phyloP scores from a whole-genome alignment of 768 basidiomycete species.

The Boletus huronensis region DNA sequence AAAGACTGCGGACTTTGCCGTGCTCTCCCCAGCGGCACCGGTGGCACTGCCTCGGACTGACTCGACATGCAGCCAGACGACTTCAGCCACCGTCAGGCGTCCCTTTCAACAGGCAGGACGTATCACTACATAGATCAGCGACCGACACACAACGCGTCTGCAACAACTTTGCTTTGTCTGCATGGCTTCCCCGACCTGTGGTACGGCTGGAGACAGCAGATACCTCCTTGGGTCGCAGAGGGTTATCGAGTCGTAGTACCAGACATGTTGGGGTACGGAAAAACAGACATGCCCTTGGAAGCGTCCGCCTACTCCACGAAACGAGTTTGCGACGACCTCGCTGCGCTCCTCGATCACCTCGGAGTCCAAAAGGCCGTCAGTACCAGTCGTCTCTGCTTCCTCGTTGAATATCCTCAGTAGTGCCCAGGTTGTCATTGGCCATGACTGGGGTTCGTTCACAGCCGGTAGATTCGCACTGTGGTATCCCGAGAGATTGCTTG shows the following conservation, averaged over 20 bases:
- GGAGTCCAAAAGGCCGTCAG: constrained; percentile 52
- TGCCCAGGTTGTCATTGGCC: constrained; percentile 61
- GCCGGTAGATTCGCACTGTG: constrained; percentile 69
- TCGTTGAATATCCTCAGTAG: neutral
- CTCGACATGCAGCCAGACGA: constrained; percentile 3
- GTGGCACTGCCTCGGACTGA: constrained; percentile 17
- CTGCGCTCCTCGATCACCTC: constrained; percentile 59
- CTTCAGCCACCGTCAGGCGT: constrained; percentile 43
- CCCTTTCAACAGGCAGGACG: constrained; percentile 54
- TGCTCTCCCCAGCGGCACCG: constrained; percentile 26
- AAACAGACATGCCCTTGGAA: constrained; percentile 57
- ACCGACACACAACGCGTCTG: constrained; percentile 40
- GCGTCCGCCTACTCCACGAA: constrained; percentile 56
- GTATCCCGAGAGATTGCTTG: constrained; percentile 60
- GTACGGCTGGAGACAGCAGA: constrained; percentile 77
- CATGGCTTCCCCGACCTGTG: constrained; percentile 78
- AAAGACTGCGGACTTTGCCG: constrained; percentile 29
- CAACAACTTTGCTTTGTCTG: constrained; percentile 59
- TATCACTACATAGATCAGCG: constrained; percentile 74
- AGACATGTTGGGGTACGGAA: constrained; percentile 57
- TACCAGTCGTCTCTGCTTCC: neutral
- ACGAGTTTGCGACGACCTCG: constrained; percentile 57
- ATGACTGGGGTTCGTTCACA: constrained; percentile 75
- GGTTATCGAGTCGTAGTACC: constrained; percentile 61
- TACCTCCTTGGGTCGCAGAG: constrained; percentile 59